Percentiles rank a stretch among this genome's conserved stretches.
These are phyloP conservation scores for Arxiozyma telluris DNA, from an alignment of 1,139 yeast species.

Conservation along the genomic window DNA sequence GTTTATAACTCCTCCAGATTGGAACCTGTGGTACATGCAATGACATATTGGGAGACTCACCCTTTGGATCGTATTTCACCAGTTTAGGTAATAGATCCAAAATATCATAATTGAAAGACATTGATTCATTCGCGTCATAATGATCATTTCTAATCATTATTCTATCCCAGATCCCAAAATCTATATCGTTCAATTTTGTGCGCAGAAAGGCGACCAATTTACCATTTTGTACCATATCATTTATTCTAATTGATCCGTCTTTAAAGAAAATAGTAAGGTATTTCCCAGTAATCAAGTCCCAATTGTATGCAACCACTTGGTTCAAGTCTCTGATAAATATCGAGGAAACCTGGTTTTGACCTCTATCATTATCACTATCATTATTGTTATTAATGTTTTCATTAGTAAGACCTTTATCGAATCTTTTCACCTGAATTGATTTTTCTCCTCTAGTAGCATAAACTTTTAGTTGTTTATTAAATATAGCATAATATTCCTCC, in stretches of 20 bases:
- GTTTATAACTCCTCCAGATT: slow-evolving; percentile 3
- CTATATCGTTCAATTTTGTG: slow-evolving; percentile 7
- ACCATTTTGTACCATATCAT: slow-evolving; percentile 21
- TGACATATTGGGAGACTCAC: not conserved
- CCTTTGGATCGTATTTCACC: not conserved
- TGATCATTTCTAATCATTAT: not conserved
- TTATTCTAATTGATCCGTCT: slow-evolving; percentile 23
- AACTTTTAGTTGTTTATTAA: slow-evolving; percentile 1
- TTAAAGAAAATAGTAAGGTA: slow-evolving; percentile 17
- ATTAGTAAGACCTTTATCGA: not conserved
- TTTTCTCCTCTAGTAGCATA: slow-evolving; percentile 5
- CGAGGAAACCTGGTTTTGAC: slow-evolving; percentile 14
- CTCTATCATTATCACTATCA: slow-evolving; percentile 5
- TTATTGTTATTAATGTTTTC: no score
- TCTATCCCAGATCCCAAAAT: slow-evolving; percentile 19
- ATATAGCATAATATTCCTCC: not conserved
- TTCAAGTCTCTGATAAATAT: slow-evolving; percentile 18
- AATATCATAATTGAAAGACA: slow-evolving; percentile 2
- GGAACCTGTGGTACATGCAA: slow-evolving; percentile 1
- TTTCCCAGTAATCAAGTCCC: slow-evolving; percentile 22
- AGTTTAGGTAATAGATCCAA: slow-evolving; percentile 2
- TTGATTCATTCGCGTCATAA: not conserved
- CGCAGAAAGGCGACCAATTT: slow-evolving; percentile 19
- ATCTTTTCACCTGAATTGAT: slow-evolving; percentile 13
- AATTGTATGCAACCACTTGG: slow-evolving; percentile 13